Conservation (phyloP, 2,329 filamentous ascomycete species). For the Trichoderma semiorbis region DNA sequence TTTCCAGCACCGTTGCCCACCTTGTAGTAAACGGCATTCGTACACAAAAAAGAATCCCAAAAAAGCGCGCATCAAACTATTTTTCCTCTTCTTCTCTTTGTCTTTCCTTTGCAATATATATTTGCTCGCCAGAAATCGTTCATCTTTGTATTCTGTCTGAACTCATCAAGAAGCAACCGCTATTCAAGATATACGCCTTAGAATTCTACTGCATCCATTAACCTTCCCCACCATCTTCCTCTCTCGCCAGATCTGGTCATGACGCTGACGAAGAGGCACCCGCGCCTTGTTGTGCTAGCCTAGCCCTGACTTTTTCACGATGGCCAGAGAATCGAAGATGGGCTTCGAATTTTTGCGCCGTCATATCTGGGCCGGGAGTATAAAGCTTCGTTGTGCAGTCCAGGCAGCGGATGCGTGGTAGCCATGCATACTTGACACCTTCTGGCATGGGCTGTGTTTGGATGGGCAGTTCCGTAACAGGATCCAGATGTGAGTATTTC, state of each 20-base stretch:
- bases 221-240: neutral
- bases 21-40: neutral
- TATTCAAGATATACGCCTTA: neutral
- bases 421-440: conserved; percentile 73
- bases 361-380: conserved; percentile 79
- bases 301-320: conserved; percentile 58
- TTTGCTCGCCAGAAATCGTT: neutral
- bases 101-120: neutral
- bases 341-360: conserved; percentile 86
- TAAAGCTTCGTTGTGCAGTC: conserved; percentile 95
- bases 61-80: neutral
- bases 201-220: neutral
- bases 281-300: conserved; percentile 29
- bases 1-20: neutral
- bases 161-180: neutral
- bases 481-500: conserved; percentile 82
- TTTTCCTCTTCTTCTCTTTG: neutral
- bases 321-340: conserved; percentile 85
- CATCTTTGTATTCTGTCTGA: neutral
- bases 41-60: neutral
- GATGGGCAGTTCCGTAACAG: conserved; percentile 63
- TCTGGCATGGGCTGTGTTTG: conserved; percentile 54
- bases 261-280: conserved; percentile 7
- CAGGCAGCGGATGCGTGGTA: conserved; percentile 84
- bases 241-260: neutral